These are phyloP conservation scores for Clitoria ternatea DNA, from an alignment of 306 rosid species.

Conservation along the genomic window DNA sequence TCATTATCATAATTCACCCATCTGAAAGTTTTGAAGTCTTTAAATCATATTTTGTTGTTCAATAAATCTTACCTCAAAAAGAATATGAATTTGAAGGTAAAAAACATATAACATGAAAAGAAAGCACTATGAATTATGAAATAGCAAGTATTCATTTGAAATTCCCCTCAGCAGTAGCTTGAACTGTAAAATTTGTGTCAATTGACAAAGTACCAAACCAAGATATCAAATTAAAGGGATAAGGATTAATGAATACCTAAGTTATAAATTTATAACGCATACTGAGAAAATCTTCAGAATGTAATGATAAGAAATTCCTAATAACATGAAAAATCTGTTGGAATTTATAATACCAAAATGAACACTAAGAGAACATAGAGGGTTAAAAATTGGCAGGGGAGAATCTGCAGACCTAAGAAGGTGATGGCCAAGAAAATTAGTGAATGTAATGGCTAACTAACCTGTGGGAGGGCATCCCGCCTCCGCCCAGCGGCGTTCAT, in stretches of 20 bases:
- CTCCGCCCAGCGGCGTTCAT: constrained; percentile 96
- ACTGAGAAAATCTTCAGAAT: not conserved
- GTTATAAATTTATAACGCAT: not conserved
- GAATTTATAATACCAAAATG: constrained; percentile 7
- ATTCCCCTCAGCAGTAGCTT: not conserved
- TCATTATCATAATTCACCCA: constrained; percentile 18
- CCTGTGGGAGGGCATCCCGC: constrained; percentile 98
- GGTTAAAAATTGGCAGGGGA: not conserved
- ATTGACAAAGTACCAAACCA: not conserved
- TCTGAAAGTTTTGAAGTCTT: constrained; percentile 17
- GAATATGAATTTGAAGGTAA: not conserved
- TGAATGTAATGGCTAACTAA: constrained; percentile 27
- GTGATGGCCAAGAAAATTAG: not conserved
- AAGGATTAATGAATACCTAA: not conserved
- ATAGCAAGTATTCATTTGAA: not conserved
- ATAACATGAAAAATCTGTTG: constrained; percentile 1
- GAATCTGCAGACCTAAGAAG: not conserved
- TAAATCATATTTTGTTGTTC: not conserved
- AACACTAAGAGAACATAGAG: constrained; percentile 9
- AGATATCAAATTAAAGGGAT: not conserved
- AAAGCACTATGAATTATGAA: not conserved
- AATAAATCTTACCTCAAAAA: constrained; percentile 5
- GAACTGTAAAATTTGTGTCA: not conserved
- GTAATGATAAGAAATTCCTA: not conserved
- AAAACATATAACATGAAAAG: not conserved